Percentiles rank a stretch among this genome's conserved stretches.
These are phyloP conservation scores for Pseudoscleropodium purum DNA, from an alignment of 225 moss, liverwort and hornwort genomes.

Conservation along the genomic window DNA sequence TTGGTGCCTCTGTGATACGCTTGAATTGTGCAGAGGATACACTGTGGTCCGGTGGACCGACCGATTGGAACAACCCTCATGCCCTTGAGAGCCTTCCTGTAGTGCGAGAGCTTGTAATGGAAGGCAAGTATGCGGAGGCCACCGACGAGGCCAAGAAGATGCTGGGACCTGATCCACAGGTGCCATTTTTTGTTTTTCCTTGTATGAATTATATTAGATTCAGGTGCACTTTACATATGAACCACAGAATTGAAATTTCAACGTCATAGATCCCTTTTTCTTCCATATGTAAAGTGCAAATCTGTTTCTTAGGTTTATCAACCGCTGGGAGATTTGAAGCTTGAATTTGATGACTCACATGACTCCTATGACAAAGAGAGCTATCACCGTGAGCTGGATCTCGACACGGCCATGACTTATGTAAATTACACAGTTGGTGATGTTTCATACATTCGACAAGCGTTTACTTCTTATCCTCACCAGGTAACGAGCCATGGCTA, in stretches of 20 bases:
- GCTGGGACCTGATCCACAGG: slow-evolving; percentile 92
- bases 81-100: slow-evolving; percentile 46
- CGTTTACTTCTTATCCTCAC: slow-evolving; percentile 74
- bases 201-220: not conserved
- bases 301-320: slow-evolving; percentile 63
- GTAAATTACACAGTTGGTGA: slow-evolving; percentile 52
- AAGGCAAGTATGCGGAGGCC: slow-evolving; percentile 63
- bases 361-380: slow-evolving; percentile 52
- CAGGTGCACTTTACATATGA: not conserved
- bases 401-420: slow-evolving; percentile 59
- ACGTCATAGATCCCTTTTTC: not conserved
- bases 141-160: slow-evolving; percentile 52
- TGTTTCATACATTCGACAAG: slow-evolving; percentile 59
- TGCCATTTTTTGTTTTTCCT: not conserved
- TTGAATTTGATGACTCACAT: slow-evolving; percentile 72
- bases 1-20: not conserved
- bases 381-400: slow-evolving; percentile 72
- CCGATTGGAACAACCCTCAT: slow-evolving; percentile 78
- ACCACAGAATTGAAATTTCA: not conserved
- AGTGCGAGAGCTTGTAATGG: slow-evolving; percentile 65
- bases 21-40: slow-evolving; percentile 67
- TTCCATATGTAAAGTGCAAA: not conserved
- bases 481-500: slow-evolving; percentile 31
- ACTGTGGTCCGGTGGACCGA: slow-evolving; percentile 86
- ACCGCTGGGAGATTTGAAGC: slow-evolving; percentile 73